Evolutionary conservation across 768 basidiomycete species (phyloP), one percentile per base, ranked within the genome.

Genomic region (Mycena haematopus): DNA sequence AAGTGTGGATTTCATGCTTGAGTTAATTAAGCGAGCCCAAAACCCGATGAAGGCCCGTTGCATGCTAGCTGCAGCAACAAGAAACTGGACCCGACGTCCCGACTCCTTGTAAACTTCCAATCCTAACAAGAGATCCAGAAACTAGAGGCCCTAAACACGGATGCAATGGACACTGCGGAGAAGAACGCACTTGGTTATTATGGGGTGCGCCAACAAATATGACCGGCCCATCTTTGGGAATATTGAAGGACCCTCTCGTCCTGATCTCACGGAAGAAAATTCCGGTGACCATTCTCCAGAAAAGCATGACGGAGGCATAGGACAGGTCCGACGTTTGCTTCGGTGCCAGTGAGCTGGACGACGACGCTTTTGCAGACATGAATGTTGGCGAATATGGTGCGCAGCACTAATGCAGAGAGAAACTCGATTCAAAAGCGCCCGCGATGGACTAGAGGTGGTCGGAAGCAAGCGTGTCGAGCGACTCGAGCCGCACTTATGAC

Each of bases 221-320:
- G 56, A 96, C 86, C 2, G 96, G 92, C 0, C 95, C 96, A 60
- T 92, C 85, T 60, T 83, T 83, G 25, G 96, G 96, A 62, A 99
- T 93, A 73, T 97, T 93, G 84, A 92, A 98, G 35, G 95, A 92
- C 53, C 96, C 93, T 75, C 96, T 82, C 4, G 95, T 93, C 61
- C 96, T 84, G 70, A 98, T 89, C 78, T 99, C 96, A 68, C 96
- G 82, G 80, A 99, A 99, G 83, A 99, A 99, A 68, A 99, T 88
- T 77, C 92, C 92, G 66, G 92, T 93, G 60, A 96, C 84, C 2
- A 84, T 79, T 60, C 90, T 79, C 93, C 92, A 96, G 77, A 96
- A 93, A 50, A 91, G 73, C 75, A 96, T 86, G 42, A 87, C 87
- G 27, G 86, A 80, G 72, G 95, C 91, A 72, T 95, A 95, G 57